phyloP scores from a whole-genome alignment of 768 basidiomycete genomes.

The Epithele typhae region DNA sequence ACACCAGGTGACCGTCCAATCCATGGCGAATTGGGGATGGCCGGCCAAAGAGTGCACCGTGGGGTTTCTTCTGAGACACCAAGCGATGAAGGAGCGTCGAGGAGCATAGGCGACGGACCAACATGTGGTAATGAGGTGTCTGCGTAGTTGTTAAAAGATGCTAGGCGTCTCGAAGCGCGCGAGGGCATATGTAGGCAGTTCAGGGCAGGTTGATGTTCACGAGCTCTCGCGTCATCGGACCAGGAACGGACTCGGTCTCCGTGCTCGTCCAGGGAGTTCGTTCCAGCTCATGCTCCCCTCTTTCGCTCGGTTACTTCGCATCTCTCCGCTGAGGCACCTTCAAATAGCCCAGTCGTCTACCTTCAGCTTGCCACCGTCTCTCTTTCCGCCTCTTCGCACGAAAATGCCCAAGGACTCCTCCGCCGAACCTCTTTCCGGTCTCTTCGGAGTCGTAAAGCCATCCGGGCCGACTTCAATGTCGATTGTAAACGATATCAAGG shows the following conservation, averaged over 20 bases:
- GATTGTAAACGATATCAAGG: constrained; percentile 80
- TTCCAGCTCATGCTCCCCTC: no score
- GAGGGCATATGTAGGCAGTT: constrained; percentile 23
- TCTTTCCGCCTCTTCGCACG: no score
- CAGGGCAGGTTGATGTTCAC: no score
- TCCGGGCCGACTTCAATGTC: constrained; percentile 93
- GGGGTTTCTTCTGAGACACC: constrained; percentile 48
- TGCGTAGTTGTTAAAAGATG: constrained; percentile 68
- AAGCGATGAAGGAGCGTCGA: constrained; percentile 51
- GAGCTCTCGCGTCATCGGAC: no score
- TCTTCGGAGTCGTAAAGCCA: constrained; percentile 90
- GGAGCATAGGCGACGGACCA: constrained; percentile 33
- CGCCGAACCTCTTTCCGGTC: constrained; percentile 63
- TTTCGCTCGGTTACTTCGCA: background rate
- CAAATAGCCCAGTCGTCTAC: no score
- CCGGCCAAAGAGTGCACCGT: constrained; percentile 61
- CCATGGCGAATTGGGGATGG: constrained; percentile 40
- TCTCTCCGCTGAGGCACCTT: no score
- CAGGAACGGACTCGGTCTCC: no score
- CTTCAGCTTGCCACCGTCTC: no score
- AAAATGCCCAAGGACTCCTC: constrained; percentile 68
- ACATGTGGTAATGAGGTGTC: constrained; percentile 53
- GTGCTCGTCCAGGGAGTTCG: no score
- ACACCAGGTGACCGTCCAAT: constrained; percentile 61
- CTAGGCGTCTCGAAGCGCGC: constrained; percentile 1